Base-by-base conservation (phyloP, 768 basidiomycete species). In the Jaapia argillacea region DNA sequence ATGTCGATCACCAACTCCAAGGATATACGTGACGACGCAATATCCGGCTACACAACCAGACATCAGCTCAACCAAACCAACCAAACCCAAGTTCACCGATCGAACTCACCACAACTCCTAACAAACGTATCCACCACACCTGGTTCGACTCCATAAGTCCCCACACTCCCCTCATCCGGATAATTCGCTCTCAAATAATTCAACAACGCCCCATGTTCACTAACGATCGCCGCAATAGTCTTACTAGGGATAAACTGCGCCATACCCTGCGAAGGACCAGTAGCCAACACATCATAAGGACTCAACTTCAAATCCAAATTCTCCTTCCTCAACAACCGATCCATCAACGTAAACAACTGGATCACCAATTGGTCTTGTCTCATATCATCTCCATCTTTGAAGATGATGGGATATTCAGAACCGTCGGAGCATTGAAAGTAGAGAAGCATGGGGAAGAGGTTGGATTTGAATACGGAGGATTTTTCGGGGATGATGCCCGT, bases 331-430 rank as follows among this genome's bases (percentile, higher is more conserved):
- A 98, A 64, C 21, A 99, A 62, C 39, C 86, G 74, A 58, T 99
- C 92, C 96, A 99, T 99, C 22, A 99, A 77, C 13, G 92, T 96
- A 61, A 99, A 93, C n/a, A 98, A 71, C 61, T 99, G 96, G 40
- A 98, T 85, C 22, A 98, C 93, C 27, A 99, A 77, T 60, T 99
- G 96, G 58, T 99, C 96, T 61, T 99, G 96, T 18, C 96, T 81
- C 73, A 98, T 84, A 57, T 99, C 96, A 57, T 98, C 96, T 12
- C 96, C 96, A 52, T 97, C 93, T 63, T 98, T 99, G 74, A 98
- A 97, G 47, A 99, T 98, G 41, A 97, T 76, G 0, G 93, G 87
- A 60, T 85, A 98, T 57, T 92, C 87, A 13, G 79, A 74, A 6
- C 86, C 82, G 45, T 89, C 85, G 6, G 79, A 69, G 51, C 86